phyloP scores from a whole-genome alignment of 192 early-diverging fungal species.

The Entomortierella beljakovae region DNA sequence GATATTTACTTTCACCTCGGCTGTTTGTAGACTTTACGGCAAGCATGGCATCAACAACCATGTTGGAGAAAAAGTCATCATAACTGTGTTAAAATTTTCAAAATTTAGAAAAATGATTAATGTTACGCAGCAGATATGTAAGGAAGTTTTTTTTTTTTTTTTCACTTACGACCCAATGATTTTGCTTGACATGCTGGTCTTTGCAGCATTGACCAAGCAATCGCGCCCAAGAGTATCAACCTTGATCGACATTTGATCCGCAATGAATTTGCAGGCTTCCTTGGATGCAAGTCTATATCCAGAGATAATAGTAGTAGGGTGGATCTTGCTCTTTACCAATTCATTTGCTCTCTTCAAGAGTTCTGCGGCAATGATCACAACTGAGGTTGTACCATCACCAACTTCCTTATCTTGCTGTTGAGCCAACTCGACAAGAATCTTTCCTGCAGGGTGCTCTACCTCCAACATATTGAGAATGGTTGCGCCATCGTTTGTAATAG shows the following conservation, averaged over 20 bases:
- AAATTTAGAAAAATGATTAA: background rate
- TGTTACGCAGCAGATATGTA: background rate
- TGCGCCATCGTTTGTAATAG: constrained; percentile 99
- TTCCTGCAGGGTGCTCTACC: constrained; percentile 98
- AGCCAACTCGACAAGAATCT: constrained; percentile 96
- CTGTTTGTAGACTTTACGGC: constrained; percentile 90
- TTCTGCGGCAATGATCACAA: constrained; percentile 99
- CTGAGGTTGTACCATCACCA: constrained; percentile 99
- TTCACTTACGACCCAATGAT: constrained; percentile 91
- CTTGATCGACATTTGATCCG: constrained; percentile 94
- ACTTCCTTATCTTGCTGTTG: constrained; percentile 99
- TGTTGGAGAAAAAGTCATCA: constrained; percentile 95
- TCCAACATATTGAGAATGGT: constrained; percentile 97
- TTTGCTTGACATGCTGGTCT: constrained; percentile 98
- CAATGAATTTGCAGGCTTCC: constrained; percentile 98
- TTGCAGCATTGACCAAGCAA: constrained; percentile 95
- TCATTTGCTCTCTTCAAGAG: constrained; percentile 96
- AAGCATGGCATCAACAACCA: constrained; percentile 93
- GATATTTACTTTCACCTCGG: constrained; percentile 91
- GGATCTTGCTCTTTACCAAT: constrained; percentile 98
- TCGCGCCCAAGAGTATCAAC: constrained; percentile 95
- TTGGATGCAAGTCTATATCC: constrained; percentile 97
- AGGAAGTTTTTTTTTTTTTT: background rate
- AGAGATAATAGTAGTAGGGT: constrained; percentile 98
- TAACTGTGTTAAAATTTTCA: constrained; percentile 63